phyloP scores from a whole-genome alignment of 768 basidiomycete genomes.

The Boletus pseudo-olivaceus region DNA sequence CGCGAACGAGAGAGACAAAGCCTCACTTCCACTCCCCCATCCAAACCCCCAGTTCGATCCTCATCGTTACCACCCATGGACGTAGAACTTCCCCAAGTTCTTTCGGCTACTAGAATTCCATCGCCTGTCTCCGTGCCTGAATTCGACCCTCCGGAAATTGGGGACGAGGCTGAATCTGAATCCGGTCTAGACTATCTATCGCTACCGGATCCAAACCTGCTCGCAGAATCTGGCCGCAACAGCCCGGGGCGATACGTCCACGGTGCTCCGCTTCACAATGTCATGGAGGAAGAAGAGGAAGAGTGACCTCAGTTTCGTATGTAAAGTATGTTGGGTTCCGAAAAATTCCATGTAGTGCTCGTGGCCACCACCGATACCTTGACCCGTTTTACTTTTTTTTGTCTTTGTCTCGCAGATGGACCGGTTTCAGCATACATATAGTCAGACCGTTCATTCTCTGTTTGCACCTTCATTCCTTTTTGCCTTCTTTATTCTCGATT shows the following conservation, averaged over 20 bases:
- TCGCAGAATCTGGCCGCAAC: conserved; percentile 50
- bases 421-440: background rate
- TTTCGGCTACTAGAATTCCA: background rate
- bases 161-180: conserved; percentile 29
- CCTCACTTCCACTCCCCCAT: conserved; percentile 14
- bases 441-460: conserved; percentile 3
- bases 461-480: background rate
- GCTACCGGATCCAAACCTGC: conserved; percentile 31
- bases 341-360: conserved; percentile 6
- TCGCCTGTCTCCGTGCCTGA: conserved; percentile 19
- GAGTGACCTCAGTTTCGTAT: conserved; percentile 29
- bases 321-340: conserved; percentile 22
- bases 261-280: conserved; percentile 83
- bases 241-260: conserved; percentile 77
- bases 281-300: conserved; percentile 79
- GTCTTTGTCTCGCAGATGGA: conserved; percentile 11
- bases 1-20: conserved; percentile 60
- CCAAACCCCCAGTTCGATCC: conserved; percentile 36
- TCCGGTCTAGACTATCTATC: conserved; percentile 25
- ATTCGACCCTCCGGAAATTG: conserved; percentile 24
- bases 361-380: conserved; percentile 26
- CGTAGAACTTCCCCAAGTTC: conserved; percentile 1
- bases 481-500: background rate
- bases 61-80: conserved; percentile 12
- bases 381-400: conserved; percentile 7